These are phyloP conservation scores for Barnettozyma californica DNA, from an alignment of 805 yeast genomes.

Conservation along the genomic window DNA sequence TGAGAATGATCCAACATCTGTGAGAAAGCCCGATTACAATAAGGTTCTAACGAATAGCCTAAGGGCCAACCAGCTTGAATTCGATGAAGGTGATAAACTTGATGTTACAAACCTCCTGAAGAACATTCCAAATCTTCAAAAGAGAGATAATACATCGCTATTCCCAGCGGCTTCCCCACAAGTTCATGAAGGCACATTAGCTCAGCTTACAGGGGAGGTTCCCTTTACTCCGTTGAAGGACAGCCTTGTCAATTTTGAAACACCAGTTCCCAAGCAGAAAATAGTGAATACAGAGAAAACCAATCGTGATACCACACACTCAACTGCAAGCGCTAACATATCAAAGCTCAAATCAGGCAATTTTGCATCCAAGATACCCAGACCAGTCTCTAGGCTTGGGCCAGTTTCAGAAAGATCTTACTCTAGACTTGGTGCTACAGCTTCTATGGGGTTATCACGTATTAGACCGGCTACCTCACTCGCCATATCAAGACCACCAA, in stretches of 20 bases:
- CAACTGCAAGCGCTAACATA: neutral
- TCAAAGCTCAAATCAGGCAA: neutral
- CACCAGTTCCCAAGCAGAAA: conserved; percentile 15
- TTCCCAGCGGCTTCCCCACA: conserved; percentile 2
- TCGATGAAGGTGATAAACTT: conserved; percentile 1
- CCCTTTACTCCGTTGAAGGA: neutral
- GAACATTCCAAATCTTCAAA: conserved; percentile 18
- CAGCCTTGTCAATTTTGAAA: conserved; percentile 9
- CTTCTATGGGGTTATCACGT: conserved; percentile 12
- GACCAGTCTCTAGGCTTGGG: conserved; percentile 20
- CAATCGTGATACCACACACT: neutral
- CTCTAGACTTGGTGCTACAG: conserved; percentile 9
- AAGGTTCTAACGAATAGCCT: conserved; percentile 12
- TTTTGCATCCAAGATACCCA: conserved; percentile 19
- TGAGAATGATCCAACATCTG: conserved; percentile 29
- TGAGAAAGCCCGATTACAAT: conserved; percentile 17
- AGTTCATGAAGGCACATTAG: conserved; percentile 8
- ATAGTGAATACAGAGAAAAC: conserved; percentile 3
- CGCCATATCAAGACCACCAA: conserved; percentile 14
- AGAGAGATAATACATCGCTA: neutral
- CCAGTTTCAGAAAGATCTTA: conserved; percentile 9
- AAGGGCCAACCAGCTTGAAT: conserved; percentile 12
- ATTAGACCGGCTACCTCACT: conserved; percentile 18
- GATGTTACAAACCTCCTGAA: conserved; percentile 8
- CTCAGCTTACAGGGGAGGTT: conserved; percentile 7